Conservation (phyloP, 2,329 filamentous ascomycete species). For the Herpotrichia juniperi region DNA sequence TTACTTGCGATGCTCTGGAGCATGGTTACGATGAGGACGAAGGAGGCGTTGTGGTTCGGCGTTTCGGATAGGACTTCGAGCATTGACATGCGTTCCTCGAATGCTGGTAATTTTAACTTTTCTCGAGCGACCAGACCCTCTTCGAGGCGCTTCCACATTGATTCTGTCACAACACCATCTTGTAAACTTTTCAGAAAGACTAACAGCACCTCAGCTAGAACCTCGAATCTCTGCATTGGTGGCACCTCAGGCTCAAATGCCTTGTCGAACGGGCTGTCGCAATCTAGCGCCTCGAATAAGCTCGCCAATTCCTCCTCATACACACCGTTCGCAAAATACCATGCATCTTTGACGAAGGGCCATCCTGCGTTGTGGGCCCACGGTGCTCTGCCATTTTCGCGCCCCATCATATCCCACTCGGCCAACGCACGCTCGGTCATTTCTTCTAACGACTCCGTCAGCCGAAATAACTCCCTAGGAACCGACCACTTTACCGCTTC, state of each 20-base stretch:
- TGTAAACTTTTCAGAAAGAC: constrained; percentile 76
- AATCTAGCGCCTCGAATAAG: constrained; percentile 73
- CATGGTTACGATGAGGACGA: constrained; percentile 85
- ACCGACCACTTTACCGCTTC: constrained; percentile 74
- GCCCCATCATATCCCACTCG: constrained; percentile 66
- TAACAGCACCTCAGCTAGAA: constrained; percentile 72
- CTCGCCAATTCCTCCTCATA: constrained; percentile 52
- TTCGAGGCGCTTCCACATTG: constrained; percentile 47
- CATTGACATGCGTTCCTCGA: constrained; percentile 65
- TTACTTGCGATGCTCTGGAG: constrained; percentile 66
- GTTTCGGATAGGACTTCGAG: constrained; percentile 75
- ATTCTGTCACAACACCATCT: constrained; percentile 68
- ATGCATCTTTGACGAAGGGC: constrained; percentile 63
- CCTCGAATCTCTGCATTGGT: constrained; percentile 73
- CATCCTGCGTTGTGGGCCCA: constrained; percentile 63
- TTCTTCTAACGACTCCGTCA: constrained; percentile 79
- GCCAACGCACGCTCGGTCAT: constrained; percentile 64
- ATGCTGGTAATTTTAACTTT: constrained; percentile 51
- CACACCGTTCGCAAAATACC: constrained; percentile 48
- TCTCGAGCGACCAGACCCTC: constrained; percentile 36
- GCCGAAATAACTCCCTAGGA: constrained; percentile 84
- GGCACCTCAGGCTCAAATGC: constrained; percentile 65
- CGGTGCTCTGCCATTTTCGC: constrained; percentile 49
- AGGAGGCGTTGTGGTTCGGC: constrained; percentile 82
- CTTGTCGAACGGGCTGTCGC: constrained; percentile 65